phyloP scores from a whole-genome alignment of 257 asterid species.

The Nicotiana otophora region DNA sequence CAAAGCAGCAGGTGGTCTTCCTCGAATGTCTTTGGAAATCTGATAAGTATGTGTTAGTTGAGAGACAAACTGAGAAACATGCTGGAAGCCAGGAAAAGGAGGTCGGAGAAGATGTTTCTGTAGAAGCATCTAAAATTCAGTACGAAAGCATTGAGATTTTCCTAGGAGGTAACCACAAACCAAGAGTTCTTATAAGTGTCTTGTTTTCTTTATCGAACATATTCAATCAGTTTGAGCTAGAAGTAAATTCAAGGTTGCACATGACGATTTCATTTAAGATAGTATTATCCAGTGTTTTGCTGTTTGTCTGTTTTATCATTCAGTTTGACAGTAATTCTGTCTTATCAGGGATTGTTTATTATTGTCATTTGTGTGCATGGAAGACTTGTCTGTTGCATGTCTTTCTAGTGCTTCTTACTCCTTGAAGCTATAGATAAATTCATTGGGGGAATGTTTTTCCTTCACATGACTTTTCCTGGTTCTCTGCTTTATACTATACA shows the following conservation, averaged over 20 bases:
- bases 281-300: neutral
- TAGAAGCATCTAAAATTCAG: conserved; percentile 34
- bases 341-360: neutral
- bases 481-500: too few species aligned
- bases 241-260: neutral
- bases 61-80: conserved; percentile 38
- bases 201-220: neutral
- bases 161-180: conserved; percentile 61
- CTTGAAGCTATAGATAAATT: too few species aligned
- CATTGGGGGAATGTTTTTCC: too few species aligned
- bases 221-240: neutral
- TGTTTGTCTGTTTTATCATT: neutral
- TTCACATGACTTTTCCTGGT: too few species aligned
- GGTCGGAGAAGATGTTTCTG: conserved; percentile 21
- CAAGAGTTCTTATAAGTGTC: neutral
- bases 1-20: conserved; percentile 39
- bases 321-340: neutral
- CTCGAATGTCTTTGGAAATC: conserved; percentile 67
- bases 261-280: neutral
- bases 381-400: neutral
- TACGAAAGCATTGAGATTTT: conserved; percentile 58
- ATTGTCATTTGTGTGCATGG: neutral
- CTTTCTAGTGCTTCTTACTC: neutral
- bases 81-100: conserved; percentile 34
- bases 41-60: conserved; percentile 62